Conservation (phyloP, 257 asterid genomes). For the Penstemon eatonii region DNA sequence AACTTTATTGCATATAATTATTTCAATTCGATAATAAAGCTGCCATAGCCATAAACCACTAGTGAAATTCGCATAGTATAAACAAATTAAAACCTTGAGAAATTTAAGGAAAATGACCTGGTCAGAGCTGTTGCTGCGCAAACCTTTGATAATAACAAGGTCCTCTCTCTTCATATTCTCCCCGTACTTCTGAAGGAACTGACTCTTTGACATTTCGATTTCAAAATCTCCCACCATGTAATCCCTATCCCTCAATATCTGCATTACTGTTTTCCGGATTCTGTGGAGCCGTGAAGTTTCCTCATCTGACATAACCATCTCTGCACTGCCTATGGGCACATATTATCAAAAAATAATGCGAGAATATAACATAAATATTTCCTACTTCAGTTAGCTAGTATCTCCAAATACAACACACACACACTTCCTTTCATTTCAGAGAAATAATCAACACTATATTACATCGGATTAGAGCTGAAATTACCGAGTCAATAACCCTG, state of each 20-base stretch:
- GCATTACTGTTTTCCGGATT: conserved; percentile 50
- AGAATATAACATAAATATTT: conserved; percentile 13
- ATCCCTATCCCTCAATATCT: conserved; percentile 51
- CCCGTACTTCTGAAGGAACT: conserved; percentile 53
- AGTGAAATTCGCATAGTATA: not conserved
- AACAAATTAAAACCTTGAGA: not conserved
- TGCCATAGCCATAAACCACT: not conserved
- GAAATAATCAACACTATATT: not conserved
- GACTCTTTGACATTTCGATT: conserved; percentile 46
- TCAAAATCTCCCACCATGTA: conserved; percentile 46
- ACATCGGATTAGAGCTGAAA: not conserved
- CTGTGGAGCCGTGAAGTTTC: conserved; percentile 43
- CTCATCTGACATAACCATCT: conserved; percentile 51
- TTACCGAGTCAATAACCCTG: no score
- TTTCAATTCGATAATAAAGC: not conserved
- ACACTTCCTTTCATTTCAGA: not conserved
- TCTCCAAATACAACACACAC: not conserved
- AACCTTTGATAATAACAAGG: conserved; percentile 49
- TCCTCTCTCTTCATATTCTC: conserved; percentile 83
- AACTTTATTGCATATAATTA: not conserved
- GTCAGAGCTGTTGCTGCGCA: conserved; percentile 51
- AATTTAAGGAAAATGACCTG: conserved; percentile 40
- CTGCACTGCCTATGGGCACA: conserved; percentile 18
- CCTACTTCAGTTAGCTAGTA: conserved; percentile 4
- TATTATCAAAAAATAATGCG: not conserved